Conservation (phyloP, 257 asterid genomes). For the Solanum boliviense region DNA sequence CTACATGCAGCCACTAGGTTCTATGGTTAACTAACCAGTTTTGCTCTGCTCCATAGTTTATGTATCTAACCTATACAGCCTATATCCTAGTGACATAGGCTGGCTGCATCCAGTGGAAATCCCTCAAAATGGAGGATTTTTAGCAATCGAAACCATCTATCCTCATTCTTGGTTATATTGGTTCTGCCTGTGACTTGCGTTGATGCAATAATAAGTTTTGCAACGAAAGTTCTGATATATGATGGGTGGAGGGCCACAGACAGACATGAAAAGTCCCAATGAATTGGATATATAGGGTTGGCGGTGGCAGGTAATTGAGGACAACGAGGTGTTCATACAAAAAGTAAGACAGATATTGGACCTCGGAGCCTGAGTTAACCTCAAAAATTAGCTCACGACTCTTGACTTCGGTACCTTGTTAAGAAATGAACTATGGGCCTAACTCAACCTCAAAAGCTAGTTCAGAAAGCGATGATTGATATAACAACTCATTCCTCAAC, state of each 20-base stretch:
- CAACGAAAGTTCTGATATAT: background rate
- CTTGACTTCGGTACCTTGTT: background rate
- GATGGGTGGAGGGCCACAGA: background rate
- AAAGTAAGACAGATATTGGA: background rate
- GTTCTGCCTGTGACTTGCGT: background rate
- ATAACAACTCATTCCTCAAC: background rate
- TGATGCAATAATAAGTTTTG: background rate
- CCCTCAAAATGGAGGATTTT: background rate
- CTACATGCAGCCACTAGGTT: background rate
- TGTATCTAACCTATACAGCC: background rate
- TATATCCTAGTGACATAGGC: background rate
- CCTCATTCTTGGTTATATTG: background rate
- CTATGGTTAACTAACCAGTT: background rate
- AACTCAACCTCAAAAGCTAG: background rate
- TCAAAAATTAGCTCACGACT: background rate
- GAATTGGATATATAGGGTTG: background rate
- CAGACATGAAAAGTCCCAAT: background rate
- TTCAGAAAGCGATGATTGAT: background rate
- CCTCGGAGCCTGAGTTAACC: background rate
- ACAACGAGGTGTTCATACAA: background rate
- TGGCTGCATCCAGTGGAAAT: background rate
- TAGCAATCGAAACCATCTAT: background rate
- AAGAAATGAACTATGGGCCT: background rate
- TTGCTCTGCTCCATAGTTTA: background rate
- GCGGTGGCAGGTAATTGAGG: background rate